Evolutionary conservation across 2,329 filamentous ascomycete species (phyloP).

Genomic region (Sclerotinia borealis): DNA sequence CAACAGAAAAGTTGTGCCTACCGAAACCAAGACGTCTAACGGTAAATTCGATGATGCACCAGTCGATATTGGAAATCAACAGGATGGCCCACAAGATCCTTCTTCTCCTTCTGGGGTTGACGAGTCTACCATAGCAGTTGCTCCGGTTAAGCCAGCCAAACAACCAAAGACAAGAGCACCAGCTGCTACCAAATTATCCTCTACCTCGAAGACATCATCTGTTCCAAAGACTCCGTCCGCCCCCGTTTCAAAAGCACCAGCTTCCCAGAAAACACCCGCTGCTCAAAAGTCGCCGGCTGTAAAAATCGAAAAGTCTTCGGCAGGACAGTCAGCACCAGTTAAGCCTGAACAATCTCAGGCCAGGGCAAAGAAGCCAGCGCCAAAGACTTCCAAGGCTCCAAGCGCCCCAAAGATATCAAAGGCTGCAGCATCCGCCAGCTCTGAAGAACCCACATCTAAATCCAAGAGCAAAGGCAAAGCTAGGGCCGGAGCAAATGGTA

Average conservation of each 20-base stretch:
- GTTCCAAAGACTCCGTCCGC: background rate
- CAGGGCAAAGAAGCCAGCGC: background rate
- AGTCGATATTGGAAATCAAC: background rate
- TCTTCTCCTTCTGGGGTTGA: background rate
- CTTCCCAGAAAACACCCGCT: background rate
- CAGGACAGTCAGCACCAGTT: too few species aligned
- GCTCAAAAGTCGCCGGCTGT: background rate
- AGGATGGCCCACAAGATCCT: background rate
- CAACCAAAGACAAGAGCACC: background rate
- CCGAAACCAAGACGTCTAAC: background rate
- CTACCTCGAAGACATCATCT: background rate
- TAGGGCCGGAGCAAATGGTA: background rate
- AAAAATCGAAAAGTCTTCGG: background rate
- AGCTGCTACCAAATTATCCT: background rate
- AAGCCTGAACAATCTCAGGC: background rate
- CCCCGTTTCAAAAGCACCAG: background rate
- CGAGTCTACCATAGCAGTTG: background rate
- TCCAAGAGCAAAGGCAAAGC: background rate
- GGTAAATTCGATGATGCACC: background rate
- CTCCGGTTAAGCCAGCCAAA: background rate
- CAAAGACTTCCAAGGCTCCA: background rate
- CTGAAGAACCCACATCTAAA: background rate
- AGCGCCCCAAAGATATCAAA: background rate
- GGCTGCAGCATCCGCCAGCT: background rate
- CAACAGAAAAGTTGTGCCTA: background rate